Evolutionary conservation across 1,284 basidiomycete genomes (phyloP).

Genomic region (Xerocomus amazonicus): DNA sequence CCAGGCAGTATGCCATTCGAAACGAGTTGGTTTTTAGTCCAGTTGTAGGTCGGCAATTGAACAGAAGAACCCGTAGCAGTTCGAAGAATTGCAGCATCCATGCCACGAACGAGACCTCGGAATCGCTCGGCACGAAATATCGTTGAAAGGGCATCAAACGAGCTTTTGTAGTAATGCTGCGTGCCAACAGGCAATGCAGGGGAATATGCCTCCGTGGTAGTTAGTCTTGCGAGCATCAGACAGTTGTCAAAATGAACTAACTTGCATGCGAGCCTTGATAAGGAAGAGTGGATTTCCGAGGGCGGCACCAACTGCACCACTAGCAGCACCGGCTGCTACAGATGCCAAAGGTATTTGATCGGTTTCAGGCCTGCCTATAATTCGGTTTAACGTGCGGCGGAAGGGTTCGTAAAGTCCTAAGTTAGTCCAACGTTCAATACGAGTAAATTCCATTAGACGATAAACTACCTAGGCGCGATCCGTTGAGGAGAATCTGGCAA

Average conservation of each 20-base stretch:
- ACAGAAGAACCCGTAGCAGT: slow-evolving; percentile 93
- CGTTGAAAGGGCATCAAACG: slow-evolving; percentile 75
- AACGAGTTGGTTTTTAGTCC: slow-evolving; percentile 79
- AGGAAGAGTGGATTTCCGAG: slow-evolving; percentile 95
- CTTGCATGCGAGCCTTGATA: slow-evolving; percentile 97
- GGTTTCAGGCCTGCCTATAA: slow-evolving; percentile 60
- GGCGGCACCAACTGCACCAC: slow-evolving; percentile 86
- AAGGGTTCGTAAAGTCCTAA: slow-evolving; percentile 95
- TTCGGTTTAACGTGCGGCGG: slow-evolving; percentile 65
- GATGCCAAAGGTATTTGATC: slow-evolving; percentile 74
- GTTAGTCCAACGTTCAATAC: background rate
- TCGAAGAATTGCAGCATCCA: slow-evolving; percentile 90
- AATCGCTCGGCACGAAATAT: slow-evolving; percentile 79
- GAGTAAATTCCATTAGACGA: background rate
- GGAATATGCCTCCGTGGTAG: slow-evolving; percentile 72
- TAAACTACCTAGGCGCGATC: slow-evolving; percentile 78
- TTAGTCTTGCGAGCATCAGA: background rate
- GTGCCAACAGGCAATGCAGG: slow-evolving; percentile 91
- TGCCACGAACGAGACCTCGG: slow-evolving; percentile 82
- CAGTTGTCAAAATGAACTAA: slow-evolving; percentile 33
- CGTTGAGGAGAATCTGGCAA: slow-evolving; percentile 83
- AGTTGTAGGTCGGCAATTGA: slow-evolving; percentile 94
- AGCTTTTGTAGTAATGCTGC: slow-evolving; percentile 87
- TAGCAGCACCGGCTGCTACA: slow-evolving; percentile 81
- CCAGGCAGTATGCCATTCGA: slow-evolving; percentile 61